Evolutionary conservation across 2,329 filamentous ascomycete species (phyloP).

Genomic region (Aspergillus ustus): DNA sequence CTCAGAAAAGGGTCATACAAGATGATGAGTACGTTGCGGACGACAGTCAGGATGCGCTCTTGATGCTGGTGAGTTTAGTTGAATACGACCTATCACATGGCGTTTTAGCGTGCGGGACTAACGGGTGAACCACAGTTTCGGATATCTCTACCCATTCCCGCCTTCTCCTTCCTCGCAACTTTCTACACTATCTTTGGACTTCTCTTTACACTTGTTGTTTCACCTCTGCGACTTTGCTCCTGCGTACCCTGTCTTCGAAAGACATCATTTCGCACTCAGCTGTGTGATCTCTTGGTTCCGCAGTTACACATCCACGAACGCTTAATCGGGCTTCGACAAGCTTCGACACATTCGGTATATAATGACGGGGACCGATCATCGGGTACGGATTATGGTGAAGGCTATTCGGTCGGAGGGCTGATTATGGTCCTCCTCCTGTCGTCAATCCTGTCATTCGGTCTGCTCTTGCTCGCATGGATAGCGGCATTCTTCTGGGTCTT

Average conservation of each 20-base stretch:
- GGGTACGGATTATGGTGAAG: slow-evolving; percentile 36
- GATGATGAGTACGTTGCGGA: slow-evolving; percentile 33
- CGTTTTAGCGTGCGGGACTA: slow-evolving; percentile 16
- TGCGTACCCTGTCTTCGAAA: slow-evolving; percentile 47
- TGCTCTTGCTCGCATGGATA: slow-evolving; percentile 63
- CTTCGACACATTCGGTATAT: slow-evolving; percentile 38
- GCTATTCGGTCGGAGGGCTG: slow-evolving; percentile 45
- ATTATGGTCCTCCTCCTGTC: slow-evolving; percentile 60
- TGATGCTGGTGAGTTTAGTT: slow-evolving; percentile 46
- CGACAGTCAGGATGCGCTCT: slow-evolving; percentile 47
- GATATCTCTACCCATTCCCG: slow-evolving; percentile 57
- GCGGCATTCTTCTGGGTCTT: slow-evolving; percentile 67
- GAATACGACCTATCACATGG: neutral
- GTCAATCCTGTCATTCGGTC: slow-evolving; percentile 60
- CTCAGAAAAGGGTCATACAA: slow-evolving; percentile 33
- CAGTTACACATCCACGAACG: slow-evolving; percentile 55
- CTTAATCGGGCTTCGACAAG: slow-evolving; percentile 35
- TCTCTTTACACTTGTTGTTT: slow-evolving; percentile 55
- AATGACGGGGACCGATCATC: slow-evolving; percentile 47
- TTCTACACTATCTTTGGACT: slow-evolving; percentile 60
- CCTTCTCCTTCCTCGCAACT: slow-evolving; percentile 58
- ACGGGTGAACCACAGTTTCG: slow-evolving; percentile 50
- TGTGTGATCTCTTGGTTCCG: slow-evolving; percentile 58
- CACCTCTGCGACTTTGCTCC: slow-evolving; percentile 60
- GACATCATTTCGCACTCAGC: slow-evolving; percentile 53